Base-by-base conservation (phyloP, 352 stramenopile genomes). In the Pythium coloratum region DNA sequence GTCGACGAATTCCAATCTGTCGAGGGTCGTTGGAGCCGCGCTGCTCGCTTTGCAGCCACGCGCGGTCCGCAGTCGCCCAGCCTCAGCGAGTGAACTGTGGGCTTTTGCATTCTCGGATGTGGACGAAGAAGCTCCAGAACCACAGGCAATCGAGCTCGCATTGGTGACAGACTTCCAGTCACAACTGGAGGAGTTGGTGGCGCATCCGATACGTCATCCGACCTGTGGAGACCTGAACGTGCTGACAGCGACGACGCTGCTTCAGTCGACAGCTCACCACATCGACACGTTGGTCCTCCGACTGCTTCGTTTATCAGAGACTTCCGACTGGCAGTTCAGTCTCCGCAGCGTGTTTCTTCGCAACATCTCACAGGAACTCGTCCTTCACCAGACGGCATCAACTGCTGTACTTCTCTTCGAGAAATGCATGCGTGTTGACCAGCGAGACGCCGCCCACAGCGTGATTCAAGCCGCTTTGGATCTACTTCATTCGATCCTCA, bases 41-140 rank as follows among this genome's bases (percentile, higher is more conserved):
- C 34, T 71, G n/a, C 44, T 71, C 3, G 14, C 58, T 13, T 44
- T 71, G 4, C 57, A 71, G 42, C 64, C 64, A 16, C 40, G 16
- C 0, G 32, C 3, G 14, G 34, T 16, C 14, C 24, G 50, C n/a
- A 54, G 30, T 16, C 33, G 44, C 24, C 56, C 64, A 5, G 9
- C 14, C 3, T 56, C 20, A 2, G 6, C 38, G 1, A 20, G 33
- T 24, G 28, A 42, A 6, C 26, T 70, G 2, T 70, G 64, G 55
- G 36, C 28, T 4, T 20, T 64, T 30, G 36, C 49, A 6, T 60
- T 70, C 24, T 32, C 34, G 2, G 55, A 47, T n/a, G 36, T 64
- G 1, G 56, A 59, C 16, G 64, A 64, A 10, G 64, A 70, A 2
- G 3, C 64, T 0, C 64, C 64, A 18, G 16, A 46, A 8, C 10